A percentile compares a stretch with the other conserved stretches of the same genome.
These are phyloP conservation scores for Beauveria sp. DNA, from an alignment of 2,329 filamentous ascomycete species.

Conservation along the genomic window DNA sequence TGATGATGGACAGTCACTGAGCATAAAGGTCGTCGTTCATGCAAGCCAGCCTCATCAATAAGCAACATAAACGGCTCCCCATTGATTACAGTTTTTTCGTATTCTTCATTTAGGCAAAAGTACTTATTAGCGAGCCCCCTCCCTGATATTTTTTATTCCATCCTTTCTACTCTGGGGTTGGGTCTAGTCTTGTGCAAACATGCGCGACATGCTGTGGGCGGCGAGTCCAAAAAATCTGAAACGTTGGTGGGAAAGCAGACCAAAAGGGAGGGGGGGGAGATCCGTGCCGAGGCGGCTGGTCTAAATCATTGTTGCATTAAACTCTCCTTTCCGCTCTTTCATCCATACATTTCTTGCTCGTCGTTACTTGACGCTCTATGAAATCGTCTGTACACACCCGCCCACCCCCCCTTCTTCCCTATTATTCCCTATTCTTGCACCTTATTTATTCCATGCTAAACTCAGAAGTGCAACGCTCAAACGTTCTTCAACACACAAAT, in stretches of 20 bases:
- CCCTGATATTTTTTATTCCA: too few relatives aligned
- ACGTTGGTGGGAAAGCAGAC: neutral
- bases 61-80: too few relatives aligned
- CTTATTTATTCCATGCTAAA: neutral
- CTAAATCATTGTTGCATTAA: neutral
- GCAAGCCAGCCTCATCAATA: too few relatives aligned
- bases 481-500: slow-evolving; percentile 1
- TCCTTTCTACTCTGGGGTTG: neutral
- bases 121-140: too few relatives aligned
- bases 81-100: too few relatives aligned
- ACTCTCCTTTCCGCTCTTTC: neutral
- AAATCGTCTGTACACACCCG: neutral
- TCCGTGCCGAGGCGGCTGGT: slow-evolving; percentile 6
- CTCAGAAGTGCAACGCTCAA: neutral
- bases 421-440: neutral
- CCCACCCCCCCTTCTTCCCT: too few relatives aligned
- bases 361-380: too few relatives aligned
- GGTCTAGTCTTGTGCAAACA: neutral
- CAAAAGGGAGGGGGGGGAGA: neutral
- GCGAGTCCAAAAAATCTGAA: slow-evolving; percentile 10
- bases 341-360: neutral
- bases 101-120: too few relatives aligned
- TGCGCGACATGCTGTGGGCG: neutral
- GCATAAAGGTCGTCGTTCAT: too few relatives aligned
- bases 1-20: too few relatives aligned